A percentile compares a stretch with the other conserved stretches of the same genome.
Conservation (phyloP, 805 yeast species). For the Myxozyma vanderwaltii region DNA sequence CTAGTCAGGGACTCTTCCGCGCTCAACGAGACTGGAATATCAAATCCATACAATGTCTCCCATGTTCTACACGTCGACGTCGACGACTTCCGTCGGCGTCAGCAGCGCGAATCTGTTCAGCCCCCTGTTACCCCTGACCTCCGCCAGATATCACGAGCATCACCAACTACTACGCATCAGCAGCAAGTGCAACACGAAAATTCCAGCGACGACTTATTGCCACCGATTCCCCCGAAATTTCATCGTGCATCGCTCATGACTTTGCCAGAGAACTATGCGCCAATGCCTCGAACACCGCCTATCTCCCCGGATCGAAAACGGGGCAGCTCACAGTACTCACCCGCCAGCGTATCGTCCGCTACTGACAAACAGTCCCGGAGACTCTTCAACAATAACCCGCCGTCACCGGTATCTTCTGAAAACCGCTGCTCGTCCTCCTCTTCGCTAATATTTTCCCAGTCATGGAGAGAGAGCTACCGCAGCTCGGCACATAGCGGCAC, state of each 20-base stretch:
- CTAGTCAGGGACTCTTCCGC: neutral
- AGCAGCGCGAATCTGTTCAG: too few relatives aligned
- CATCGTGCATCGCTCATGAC: constrained; percentile 3
- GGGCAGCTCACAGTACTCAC: neutral
- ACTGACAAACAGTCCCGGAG: neutral
- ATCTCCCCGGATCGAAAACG: neutral
- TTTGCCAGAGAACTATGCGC: neutral
- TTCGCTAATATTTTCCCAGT: neutral
- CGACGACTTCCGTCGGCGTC: constrained; percentile 10
- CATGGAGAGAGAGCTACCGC: neutral
- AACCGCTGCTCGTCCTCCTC: constrained; percentile 3
- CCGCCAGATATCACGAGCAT: too few relatives aligned
- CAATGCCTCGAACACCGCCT: constrained; percentile 1
- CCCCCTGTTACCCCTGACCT: neutral
- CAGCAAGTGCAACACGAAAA: neutral
- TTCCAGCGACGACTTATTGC: neutral
- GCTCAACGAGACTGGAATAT: constrained; percentile 5
- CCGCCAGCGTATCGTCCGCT: neutral
- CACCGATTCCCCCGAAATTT: constrained; percentile 1
- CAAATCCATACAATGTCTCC: constrained; percentile 29
- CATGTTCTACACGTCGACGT: constrained; percentile 31
- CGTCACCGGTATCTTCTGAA: neutral
- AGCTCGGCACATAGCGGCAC: neutral
- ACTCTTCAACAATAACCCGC: neutral
- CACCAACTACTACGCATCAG: neutral